These are phyloP conservation scores for Pseudognaphalium luteoalbum DNA, from an alignment of 129 eudicot genomes.

Conservation along the genomic window DNA sequence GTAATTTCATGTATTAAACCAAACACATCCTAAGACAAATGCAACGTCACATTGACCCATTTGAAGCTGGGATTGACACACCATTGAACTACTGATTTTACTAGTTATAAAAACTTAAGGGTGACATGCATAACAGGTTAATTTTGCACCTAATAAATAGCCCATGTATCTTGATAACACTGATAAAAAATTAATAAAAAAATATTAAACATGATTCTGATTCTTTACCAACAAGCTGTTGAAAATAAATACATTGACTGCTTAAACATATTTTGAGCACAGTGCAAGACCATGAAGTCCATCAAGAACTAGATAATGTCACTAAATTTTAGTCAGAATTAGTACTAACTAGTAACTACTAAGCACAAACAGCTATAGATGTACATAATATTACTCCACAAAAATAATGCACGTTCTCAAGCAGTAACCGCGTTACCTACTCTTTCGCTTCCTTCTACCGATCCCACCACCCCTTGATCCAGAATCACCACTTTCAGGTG, in stretches of 20 bases:
- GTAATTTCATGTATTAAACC: too few relatives aligned
- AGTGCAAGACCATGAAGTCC: neutral
- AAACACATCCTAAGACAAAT: too few relatives aligned
- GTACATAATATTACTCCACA: conserved; percentile 23
- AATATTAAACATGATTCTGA: neutral
- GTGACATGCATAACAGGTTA: too few relatives aligned
- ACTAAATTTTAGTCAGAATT: neutral
- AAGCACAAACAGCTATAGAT: neutral
- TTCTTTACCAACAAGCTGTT: neutral
- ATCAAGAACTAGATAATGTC: neutral
- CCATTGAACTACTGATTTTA: too few relatives aligned
- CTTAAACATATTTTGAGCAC: neutral
- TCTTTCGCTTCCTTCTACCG: conserved; percentile 52
- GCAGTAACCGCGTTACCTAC: conserved; percentile 23
- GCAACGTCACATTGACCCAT: too few relatives aligned
- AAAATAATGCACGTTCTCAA: neutral
- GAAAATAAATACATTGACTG: neutral
- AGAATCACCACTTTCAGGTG: conserved; percentile 56
- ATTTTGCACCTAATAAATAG: too few relatives aligned
- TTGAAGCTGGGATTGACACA: too few relatives aligned
- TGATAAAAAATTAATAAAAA: neutral
- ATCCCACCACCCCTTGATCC: conserved; percentile 48
- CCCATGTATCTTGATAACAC: neutral
- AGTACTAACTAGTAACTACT: neutral
- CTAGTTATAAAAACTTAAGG: too few relatives aligned